phyloP scores from a whole-genome alignment of 1,139 yeast species.

The Blastobotrys malaysiensis region DNA sequence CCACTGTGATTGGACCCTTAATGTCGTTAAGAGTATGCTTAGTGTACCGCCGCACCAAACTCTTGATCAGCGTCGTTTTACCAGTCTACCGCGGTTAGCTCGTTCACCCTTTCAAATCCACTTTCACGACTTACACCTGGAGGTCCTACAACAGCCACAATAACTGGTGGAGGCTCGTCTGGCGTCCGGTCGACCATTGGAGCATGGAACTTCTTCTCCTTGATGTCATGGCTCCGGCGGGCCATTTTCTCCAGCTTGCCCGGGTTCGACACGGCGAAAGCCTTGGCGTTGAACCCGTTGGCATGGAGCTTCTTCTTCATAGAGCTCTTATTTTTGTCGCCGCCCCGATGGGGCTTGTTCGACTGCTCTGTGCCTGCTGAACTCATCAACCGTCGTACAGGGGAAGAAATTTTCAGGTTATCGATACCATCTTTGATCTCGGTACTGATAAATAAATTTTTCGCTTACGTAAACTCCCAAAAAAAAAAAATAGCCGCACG shows the following conservation, averaged over 20 bases:
- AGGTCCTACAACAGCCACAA: constrained; percentile 97
- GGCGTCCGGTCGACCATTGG: constrained; percentile 98
- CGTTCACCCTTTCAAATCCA: background rate
- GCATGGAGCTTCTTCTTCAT: constrained; percentile 85
- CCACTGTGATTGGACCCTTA: constrained; percentile 97
- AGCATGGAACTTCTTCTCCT: constrained; percentile 84
- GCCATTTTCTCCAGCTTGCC: constrained; percentile 83
- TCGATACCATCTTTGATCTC: background rate
- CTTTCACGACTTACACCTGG: constrained; percentile 52
- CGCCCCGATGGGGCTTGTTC: constrained; percentile 46
- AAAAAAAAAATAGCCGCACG: too few species aligned
- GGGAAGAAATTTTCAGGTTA: background rate
- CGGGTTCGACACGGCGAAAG: constrained; percentile 91
- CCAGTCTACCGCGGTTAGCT: constrained; percentile 51
- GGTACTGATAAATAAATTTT: background rate
- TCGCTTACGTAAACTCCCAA: background rate
- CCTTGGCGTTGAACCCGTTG: constrained; percentile 90
- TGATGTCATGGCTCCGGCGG: constrained; percentile 70
- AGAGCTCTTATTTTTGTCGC: constrained; percentile 48
- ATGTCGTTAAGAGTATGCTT: constrained; percentile 81
- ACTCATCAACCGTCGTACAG: background rate
- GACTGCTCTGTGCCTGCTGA: constrained; percentile 21
- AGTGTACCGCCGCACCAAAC: constrained; percentile 82
- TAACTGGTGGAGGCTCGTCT: constrained; percentile 96
- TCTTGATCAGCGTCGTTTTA: constrained; percentile 86